phyloP scores from a whole-genome alignment of 495 filamentous ascomycete species.

The Xylaria nigripes region DNA sequence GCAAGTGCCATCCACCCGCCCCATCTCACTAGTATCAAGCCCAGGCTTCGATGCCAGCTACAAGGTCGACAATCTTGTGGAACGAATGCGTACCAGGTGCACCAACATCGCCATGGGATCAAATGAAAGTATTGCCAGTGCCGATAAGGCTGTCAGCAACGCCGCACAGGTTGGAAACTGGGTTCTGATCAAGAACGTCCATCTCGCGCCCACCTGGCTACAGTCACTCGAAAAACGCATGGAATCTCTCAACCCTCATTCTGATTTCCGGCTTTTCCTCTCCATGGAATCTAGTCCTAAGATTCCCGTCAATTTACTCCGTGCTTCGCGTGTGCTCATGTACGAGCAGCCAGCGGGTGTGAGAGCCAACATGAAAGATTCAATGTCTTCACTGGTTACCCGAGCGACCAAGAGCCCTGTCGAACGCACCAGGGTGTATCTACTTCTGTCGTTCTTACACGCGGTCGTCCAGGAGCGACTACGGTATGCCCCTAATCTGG shows the following conservation, averaged over 20 bases:
- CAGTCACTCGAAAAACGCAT: slow-evolving; percentile 95
- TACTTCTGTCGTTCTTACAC: slow-evolving; percentile 89
- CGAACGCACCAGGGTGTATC: slow-evolving; percentile 83
- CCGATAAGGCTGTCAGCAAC: slow-evolving; percentile 90
- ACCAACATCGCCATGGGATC: slow-evolving; percentile 99
- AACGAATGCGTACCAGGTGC: slow-evolving; percentile 69
- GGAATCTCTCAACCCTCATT: slow-evolving; percentile 87
- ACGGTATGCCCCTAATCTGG: slow-evolving; percentile 87
- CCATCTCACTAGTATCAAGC: slow-evolving; percentile 85
- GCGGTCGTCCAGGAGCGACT: slow-evolving; percentile 93
- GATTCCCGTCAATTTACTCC: slow-evolving; percentile 92
- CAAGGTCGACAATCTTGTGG: slow-evolving; percentile 93
- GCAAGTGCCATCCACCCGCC: slow-evolving; percentile 75
- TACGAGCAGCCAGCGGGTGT: slow-evolving; percentile 97
- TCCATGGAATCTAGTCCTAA: slow-evolving; percentile 97
- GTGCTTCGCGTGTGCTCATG: slow-evolving; percentile 90
- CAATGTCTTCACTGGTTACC: slow-evolving; percentile 71
- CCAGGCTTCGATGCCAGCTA: slow-evolving; percentile 98
- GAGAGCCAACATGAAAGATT: slow-evolving; percentile 97
- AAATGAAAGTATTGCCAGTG: slow-evolving; percentile 81
- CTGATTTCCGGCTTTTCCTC: slow-evolving; percentile 89
- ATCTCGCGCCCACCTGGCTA: slow-evolving; percentile 90
- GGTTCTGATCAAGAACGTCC: slow-evolving; percentile 99
- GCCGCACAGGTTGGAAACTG: slow-evolving; percentile 88
- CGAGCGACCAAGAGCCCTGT: slow-evolving; percentile 74